These are phyloP conservation scores for Aspergillus sclerotiicarbonarius DNA, from an alignment of 495 filamentous ascomycete species.

Conservation along the genomic window DNA sequence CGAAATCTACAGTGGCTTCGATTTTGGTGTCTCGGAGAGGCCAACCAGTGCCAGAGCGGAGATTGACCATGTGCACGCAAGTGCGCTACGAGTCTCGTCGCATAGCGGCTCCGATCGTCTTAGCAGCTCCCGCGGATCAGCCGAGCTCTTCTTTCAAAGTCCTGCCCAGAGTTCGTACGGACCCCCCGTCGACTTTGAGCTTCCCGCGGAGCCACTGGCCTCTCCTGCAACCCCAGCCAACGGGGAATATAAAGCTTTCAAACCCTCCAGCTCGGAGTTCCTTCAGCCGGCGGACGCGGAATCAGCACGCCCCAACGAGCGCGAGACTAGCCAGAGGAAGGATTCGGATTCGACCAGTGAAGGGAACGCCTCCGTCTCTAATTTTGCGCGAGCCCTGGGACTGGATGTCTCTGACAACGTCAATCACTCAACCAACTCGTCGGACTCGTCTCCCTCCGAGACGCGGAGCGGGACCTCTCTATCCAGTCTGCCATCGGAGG, in stretches of 20 bases:
- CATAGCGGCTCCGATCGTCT: constrained; percentile 21
- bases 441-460: constrained; percentile 63
- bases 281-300: constrained; percentile 19
- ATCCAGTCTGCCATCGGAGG: constrained; percentile 56
- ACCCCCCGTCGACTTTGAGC: constrained; percentile 23
- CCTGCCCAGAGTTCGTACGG: constrained; percentile 18
- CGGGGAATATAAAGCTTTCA: constrained; percentile 23
- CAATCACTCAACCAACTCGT: constrained; percentile 66
- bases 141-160: constrained; percentile 26
- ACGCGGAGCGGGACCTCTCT: constrained; percentile 67
- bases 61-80: constrained; percentile 6
- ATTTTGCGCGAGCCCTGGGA: constrained; percentile 41
- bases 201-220: constrained; percentile 8
- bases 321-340: constrained; percentile 17
- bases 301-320: constrained; percentile 7
- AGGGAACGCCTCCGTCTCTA: constrained; percentile 34
- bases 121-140: constrained; percentile 22
- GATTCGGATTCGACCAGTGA: constrained; percentile 37
- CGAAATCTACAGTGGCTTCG: constrained; percentile 32
- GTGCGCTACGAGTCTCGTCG: constrained; percentile 17
- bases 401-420: constrained; percentile 44
- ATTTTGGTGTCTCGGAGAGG: constrained; percentile 22
- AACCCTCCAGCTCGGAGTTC: constrained; percentile 11
- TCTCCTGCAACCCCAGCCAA: constrained; percentile 14
- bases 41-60: constrained; percentile 7